Evolutionary conservation across 148 eudicot genomes (phyloP).

Genomic region (Beta vulgaris): DNA sequence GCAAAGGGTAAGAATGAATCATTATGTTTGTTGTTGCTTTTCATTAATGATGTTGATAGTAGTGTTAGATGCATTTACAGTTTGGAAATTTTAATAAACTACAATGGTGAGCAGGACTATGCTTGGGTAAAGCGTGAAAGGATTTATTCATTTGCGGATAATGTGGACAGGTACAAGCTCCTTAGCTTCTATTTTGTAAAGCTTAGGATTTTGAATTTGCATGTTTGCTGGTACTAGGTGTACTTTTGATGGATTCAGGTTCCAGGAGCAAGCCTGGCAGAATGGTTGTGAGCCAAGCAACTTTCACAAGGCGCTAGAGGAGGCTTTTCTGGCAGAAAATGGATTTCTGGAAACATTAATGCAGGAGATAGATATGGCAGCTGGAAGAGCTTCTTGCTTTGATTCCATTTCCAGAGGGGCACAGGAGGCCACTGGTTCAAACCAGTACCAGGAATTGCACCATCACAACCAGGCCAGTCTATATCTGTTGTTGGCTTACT

Average conservation of each 20-base stretch:
- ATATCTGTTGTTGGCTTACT: neutral
- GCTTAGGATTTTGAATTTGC: neutral
- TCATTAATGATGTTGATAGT: conserved; percentile 7
- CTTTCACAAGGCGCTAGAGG: conserved; percentile 83
- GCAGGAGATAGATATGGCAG: conserved; percentile 80
- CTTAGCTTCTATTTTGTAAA: conserved; percentile 2
- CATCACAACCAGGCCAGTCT: conserved; percentile 54
- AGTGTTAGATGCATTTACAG: conserved; percentile 24
- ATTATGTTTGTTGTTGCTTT: conserved; percentile 16
- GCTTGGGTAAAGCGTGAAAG: conserved; percentile 82
- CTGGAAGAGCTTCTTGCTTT: conserved; percentile 52
- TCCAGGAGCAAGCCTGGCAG: conserved; percentile 77
- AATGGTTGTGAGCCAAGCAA: conserved; percentile 55
- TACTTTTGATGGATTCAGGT: conserved; percentile 45
- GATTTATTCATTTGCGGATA: conserved; percentile 73
- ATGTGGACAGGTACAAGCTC: conserved; percentile 62
- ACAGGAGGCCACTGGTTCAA: conserved; percentile 45
- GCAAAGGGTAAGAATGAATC: conserved; percentile 58
- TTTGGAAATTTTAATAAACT: conserved; percentile 3
- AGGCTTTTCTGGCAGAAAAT: conserved; percentile 86
- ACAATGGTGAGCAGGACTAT: conserved; percentile 65
- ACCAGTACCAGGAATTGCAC: conserved; percentile 48
- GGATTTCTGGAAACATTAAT: conserved; percentile 79
- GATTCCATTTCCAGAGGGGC: conserved; percentile 52
- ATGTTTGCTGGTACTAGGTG: conserved; percentile 4